Conservation (phyloP, 768 basidiomycete species). For the Asterophora lycoperdoides region DNA sequence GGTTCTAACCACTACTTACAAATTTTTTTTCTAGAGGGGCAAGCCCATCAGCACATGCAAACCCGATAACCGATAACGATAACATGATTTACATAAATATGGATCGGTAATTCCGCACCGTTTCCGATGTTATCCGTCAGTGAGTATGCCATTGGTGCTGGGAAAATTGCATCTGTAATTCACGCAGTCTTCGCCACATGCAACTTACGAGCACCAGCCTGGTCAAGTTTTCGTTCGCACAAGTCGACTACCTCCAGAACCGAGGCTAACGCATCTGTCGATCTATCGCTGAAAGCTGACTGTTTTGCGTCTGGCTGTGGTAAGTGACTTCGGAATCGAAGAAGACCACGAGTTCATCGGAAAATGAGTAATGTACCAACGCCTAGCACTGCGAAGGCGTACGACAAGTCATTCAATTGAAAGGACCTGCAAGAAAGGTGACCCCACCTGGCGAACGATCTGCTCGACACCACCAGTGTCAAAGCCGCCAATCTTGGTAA, state of each 20-base stretch:
- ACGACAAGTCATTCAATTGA: constrained; percentile 58
- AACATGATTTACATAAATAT: too few species aligned
- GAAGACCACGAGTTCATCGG: constrained; percentile 59
- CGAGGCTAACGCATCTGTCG: constrained; percentile 35
- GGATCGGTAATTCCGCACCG: constrained; percentile 23
- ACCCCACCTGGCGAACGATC: constrained; percentile 48
- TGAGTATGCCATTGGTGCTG: not conserved
- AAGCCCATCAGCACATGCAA: constrained; percentile 52
- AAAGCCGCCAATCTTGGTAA: constrained; percentile 51
- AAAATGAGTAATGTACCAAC: not conserved
- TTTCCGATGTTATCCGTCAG: constrained; percentile 17
- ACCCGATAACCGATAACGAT: too few species aligned
- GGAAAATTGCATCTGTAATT: constrained; percentile 28
- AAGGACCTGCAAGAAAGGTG: not conserved
- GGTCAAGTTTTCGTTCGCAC: constrained; percentile 50
- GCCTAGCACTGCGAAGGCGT: constrained; percentile 21
- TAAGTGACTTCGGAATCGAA: constrained; percentile 35
- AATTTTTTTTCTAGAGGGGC: constrained; percentile 43
- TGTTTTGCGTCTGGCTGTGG: constrained; percentile 24
- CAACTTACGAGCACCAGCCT: constrained; percentile 42
- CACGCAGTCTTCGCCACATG: constrained; percentile 29
- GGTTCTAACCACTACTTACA: constrained; percentile 23
- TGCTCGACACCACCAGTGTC: constrained; percentile 47
- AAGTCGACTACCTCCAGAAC: constrained; percentile 43
- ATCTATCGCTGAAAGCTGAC: constrained; percentile 27